Base-by-base conservation (phyloP, 2,329 filamentous ascomycete species). In the Aspergillus sp. region DNA sequence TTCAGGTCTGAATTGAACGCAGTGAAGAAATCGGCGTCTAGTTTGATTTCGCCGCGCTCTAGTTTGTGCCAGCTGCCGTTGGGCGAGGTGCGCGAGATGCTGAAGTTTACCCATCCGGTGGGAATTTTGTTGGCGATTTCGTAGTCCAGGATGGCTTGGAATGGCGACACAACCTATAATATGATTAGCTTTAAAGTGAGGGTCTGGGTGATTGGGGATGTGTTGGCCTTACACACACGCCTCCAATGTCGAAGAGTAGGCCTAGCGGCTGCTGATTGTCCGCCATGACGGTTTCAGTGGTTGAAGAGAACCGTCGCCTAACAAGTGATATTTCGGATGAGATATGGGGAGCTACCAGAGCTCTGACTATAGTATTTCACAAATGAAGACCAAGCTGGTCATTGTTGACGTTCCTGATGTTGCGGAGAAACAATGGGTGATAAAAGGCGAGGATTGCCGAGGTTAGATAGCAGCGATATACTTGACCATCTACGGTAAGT, bases 71-170 rank as follows among this genome's bases (percentile, higher is more conserved):
- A 98, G 72, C 86, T 89, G 46, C 95, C 95, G 65, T 87, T 78
- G 2, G 92, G 92, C 0, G 88, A 86, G 2, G 89, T 87, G 67
- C 85, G 85, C 55, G 91, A 92, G 71, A 98, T 95, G 67, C 90
- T 90, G 78, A 90, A 89, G 80, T 98, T 98, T 68, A 98, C 84
- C 88, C 92, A 98, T 71, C 93, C 94, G 3, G 87, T 83, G 0
- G 93, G 94, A 53, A 98, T 94, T 46, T 83, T 83, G 58, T 90
- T 82, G 61, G 84, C 80, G 56, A 88, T 79, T 74, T 98, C 95
- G 74, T 97, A 97, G 77, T 96, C 90, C 58, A 96, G 83, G 69
- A 99, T 98, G 2, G 91, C 88, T 79, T 96, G 92, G 71, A 99
- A 93, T 10, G 95, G 95, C 1, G 92, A 97, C 24, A 90, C 81